phyloP scores from a whole-genome alignment of 176 grass and related monocot species.

The Puccinellia tenuiflora region DNA sequence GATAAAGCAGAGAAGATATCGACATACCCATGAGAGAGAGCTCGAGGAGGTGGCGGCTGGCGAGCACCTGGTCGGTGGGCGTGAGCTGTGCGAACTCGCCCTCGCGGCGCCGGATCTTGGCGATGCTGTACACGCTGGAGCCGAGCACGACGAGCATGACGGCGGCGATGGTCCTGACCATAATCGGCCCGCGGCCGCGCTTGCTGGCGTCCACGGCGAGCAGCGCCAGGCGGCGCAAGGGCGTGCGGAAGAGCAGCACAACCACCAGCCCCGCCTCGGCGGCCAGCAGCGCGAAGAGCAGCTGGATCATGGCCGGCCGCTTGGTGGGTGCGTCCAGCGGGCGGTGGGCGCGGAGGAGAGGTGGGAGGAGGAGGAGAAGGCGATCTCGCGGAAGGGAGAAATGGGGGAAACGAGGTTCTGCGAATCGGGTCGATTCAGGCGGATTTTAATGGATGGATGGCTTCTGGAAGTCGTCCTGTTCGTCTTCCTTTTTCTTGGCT shows the following conservation, averaged over 20 bases:
- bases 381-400: neutral
- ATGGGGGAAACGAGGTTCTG: neutral
- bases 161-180: conserved; percentile 52
- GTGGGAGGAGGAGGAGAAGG: neutral
- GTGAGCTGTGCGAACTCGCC: conserved; percentile 40
- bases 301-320: conserved; percentile 48
- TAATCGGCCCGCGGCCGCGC: conserved; percentile 49
- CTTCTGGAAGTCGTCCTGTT: neutral
- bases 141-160: conserved; percentile 45
- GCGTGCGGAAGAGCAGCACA: conserved; percentile 56
- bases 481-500: neutral
- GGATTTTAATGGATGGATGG: neutral
- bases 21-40: conserved; percentile 57
- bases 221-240: conserved; percentile 35
- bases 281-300: conserved; percentile 49
- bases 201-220: conserved; percentile 47
- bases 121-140: conserved; percentile 50
- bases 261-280: conserved; percentile 50
- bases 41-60: conserved; percentile 60
- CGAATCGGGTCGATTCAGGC: neutral
- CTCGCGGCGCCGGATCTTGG: conserved; percentile 43
- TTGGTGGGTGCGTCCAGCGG: neutral
- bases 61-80: conserved; percentile 63
- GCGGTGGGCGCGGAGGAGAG: neutral
- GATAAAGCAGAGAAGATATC: neutral